Evolutionary conservation across 1,284 basidiomycete genomes (phyloP), one percentile per base, ranked within the genome.

Genomic region (Fomitopsis schrenkii): DNA sequence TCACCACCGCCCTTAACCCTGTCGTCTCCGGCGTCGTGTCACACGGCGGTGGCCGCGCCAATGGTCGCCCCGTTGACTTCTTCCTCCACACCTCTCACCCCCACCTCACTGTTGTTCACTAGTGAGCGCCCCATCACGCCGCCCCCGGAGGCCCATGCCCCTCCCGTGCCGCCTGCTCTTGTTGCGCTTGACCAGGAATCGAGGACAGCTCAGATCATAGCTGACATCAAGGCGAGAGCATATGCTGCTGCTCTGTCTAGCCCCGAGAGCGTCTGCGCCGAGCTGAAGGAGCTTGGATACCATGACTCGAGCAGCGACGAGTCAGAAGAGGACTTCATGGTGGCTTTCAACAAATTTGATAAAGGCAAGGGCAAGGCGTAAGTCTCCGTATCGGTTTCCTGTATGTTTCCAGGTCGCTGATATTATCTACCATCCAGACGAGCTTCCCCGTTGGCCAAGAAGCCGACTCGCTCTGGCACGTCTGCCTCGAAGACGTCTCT

Each of bases 181-280:
- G 67, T 77, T 30, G 72, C 78, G 7, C 71, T 86, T 17, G 77
- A 82, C 65, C 66, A 75, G 2, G 76, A 76, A 19, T 70, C 75
- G 26, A 88, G 84, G 71, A 79, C 88, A 1, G 79, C 80, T 17
- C 74, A 79, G 64, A 77, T 90, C 44, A 85, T 91, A 55, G 85
- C 80, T 5, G 75, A 83, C 38, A 87, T 91, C 61, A 86, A 80
- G 71, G 85, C 82, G 6, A 79, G 77, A 61, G 72, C 68, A 3
- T 61, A 58, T 15, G 76, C 75, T 30, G 75, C 68, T 19, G 67
- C 70, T 15, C 76, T 76, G 36, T 83, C 80, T 50, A 78, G 79
- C 15, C 79, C 81, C 17, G 74, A 71, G 64, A 26, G 70, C 63
- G 35, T 55, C 22, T 62, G 68, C 41, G 64, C 72, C 42, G 70